Conservation (phyloP, 208 protist genomes). For the Crithidia acanthocephali region DNA sequence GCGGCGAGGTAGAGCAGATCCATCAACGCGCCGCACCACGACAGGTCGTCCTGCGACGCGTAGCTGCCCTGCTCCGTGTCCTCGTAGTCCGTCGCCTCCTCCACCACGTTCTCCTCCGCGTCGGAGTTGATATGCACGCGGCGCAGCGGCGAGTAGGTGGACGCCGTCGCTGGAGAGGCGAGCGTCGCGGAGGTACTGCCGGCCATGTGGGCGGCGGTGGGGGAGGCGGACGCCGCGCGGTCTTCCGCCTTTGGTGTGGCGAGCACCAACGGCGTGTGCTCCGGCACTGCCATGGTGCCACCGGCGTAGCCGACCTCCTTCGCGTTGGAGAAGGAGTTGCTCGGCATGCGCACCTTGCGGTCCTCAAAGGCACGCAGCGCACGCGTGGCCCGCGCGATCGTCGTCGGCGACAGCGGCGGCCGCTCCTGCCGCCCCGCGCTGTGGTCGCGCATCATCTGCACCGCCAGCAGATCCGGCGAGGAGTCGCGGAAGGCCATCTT, state of each 20-base stretch:
- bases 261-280: conserved; percentile 45
- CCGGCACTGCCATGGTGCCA: conserved; percentile 29
- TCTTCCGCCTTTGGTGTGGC: conserved; percentile 12
- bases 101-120: conserved; percentile 28
- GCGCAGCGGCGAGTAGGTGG: conserved; percentile 10
- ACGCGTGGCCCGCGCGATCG: conserved; percentile 42
- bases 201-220: background rate
- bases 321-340: conserved; percentile 36
- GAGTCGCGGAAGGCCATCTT: conserved; percentile 42
- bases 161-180: background rate
- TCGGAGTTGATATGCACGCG: conserved; percentile 49
- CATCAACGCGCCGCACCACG: conserved; percentile 42
- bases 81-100: conserved; percentile 19
- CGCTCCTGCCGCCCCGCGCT: conserved; percentile 18
- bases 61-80: conserved; percentile 38
- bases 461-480: conserved; percentile 48
- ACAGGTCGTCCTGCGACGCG: conserved; percentile 46
- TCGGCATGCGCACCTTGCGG: conserved; percentile 47
- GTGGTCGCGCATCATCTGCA: conserved; percentile 52
- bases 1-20: conserved; percentile 70
- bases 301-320: conserved; percentile 31
- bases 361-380: conserved; percentile 51
- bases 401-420: conserved; percentile 45
- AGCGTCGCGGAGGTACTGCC: background rate
- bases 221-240: background rate